These are phyloP conservation scores for Leucocoprinus leucothites DNA, from an alignment of 768 basidiomycete species.

Conservation along the genomic window DNA sequence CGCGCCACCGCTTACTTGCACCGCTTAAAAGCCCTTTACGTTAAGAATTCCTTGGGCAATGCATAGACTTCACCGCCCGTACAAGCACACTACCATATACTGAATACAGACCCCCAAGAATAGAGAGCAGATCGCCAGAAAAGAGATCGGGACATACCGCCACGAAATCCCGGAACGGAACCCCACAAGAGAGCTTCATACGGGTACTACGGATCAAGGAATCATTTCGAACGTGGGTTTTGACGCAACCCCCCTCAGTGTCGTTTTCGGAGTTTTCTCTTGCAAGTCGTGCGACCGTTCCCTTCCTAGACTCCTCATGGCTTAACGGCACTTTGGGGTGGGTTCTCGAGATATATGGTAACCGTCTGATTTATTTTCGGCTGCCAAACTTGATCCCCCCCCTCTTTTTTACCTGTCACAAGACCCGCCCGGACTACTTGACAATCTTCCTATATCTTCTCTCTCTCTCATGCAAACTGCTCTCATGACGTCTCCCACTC, in stretches of 20 bases:
- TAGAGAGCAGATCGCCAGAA: too few relatives aligned
- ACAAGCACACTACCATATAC: too few relatives aligned
- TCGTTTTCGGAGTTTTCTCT: background rate
- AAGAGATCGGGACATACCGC: slow-evolving; percentile 2
- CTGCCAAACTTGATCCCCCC: background rate
- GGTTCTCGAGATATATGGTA: slow-evolving; percentile 3
- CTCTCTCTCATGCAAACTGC: background rate
- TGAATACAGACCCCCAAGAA: background rate
- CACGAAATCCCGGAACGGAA: slow-evolving; percentile 1
- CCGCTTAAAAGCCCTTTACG: too few relatives aligned
- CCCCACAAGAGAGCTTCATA: background rate
- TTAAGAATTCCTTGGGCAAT: too few relatives aligned
- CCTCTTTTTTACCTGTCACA: background rate
- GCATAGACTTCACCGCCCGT: too few relatives aligned
- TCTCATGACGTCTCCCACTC: background rate
- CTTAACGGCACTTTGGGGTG: background rate
- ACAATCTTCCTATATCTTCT: background rate
- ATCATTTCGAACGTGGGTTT: background rate
- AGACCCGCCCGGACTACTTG: background rate
- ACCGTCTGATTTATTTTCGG: background rate
- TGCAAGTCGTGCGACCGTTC: slow-evolving; percentile 8
- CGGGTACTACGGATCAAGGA: slow-evolving; percentile 6
- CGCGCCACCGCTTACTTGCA: too few relatives aligned
- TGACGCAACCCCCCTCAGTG: background rate
- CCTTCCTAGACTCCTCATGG: slow-evolving; percentile 1